Percentiles rank a stretch among this genome's conserved stretches.
phyloP scores from a whole-genome alignment of 768 basidiomycete species.

The Auricularia sp. region DNA sequence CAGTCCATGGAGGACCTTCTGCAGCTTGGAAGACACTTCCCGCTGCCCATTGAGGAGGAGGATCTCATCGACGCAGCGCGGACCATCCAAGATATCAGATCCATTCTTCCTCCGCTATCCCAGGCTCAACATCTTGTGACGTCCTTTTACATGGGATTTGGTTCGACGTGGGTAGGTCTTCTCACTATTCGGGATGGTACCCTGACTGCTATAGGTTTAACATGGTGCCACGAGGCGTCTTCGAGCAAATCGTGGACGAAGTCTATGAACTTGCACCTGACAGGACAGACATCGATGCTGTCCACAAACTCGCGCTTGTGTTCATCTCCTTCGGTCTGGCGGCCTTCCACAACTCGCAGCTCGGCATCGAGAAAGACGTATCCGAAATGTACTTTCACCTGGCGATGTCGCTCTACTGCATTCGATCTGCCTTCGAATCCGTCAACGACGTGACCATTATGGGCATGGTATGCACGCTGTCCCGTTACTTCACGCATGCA shows the following conservation, averaged over 20 bases:
- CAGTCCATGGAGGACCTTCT: neutral
- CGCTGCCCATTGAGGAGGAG: neutral
- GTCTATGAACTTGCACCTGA: neutral
- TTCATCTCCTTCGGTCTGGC: neutral
- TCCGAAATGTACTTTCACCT: neutral
- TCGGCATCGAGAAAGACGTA: neutral
- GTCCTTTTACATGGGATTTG: neutral
- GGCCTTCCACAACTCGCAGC: neutral
- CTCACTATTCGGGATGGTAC: neutral
- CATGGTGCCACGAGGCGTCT: neutral
- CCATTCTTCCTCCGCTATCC: neutral
- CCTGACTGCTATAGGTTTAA: neutral
- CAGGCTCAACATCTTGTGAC: neutral
- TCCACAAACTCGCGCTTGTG: neutral
- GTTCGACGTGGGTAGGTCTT: neutral
- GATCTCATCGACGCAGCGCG: neutral
- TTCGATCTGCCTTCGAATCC: neutral
- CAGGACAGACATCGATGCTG: neutral
- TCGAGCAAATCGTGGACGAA: neutral
- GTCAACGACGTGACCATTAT: neutral
- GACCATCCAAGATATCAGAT: neutral
- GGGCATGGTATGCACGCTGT: neutral
- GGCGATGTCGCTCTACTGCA: neutral
- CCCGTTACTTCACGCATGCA: neutral
- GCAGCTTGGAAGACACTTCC: neutral